Base-by-base conservation (phyloP, 1,139 yeast species). In the Tardiomyces blankii region DNA sequence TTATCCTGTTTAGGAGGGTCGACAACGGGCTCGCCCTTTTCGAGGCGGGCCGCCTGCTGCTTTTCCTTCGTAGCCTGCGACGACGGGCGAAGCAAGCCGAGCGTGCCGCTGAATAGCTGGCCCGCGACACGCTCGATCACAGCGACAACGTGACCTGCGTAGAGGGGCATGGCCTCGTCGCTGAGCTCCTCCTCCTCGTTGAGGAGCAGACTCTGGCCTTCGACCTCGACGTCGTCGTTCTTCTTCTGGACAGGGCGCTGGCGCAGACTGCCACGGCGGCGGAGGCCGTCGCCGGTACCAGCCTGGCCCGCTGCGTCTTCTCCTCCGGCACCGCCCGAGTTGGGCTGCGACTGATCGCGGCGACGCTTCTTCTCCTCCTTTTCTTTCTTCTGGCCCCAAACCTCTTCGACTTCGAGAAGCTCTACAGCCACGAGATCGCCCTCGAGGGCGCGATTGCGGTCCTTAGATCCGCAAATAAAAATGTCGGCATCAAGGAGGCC, bases 221-320 rank as follows among this genome's bases (percentile, higher is more conserved):
- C 98, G 42, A 91, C 98, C 67, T 91, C 98, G 30, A 91, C 96
- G 61, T 91, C 98, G 62, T 91, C 98, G 60, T 88, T 89, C 66
- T 91, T 91, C 75, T 91, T 91, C 75, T 89, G 93, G n/a, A 95
- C 86, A 39, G 98, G 97, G 58, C 98, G 79, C 66, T 89, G 96
- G 56, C 88, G 86, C 55, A 91, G 74, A 2, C 96, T 86, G 18
- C 96, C 96, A 59, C 85, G 80, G 67, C 98, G 80, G 49, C 80
- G 80, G 44, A 89, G 69, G 6, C 72, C 70, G 16, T 30, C 35
- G 9, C 35, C 35, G 23, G 58, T 51, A 38, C 48, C 57, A 40
- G 48, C 53, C 35, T 54, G 62, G 11, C 60, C 54, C 35, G 57
- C 39, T 5, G 35, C n/a, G 16, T 5, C 35, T 5, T 30, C 35